Evolutionary conservation across 148 eudicot genomes (phyloP).

Genomic region (Beta vulgaris): DNA sequence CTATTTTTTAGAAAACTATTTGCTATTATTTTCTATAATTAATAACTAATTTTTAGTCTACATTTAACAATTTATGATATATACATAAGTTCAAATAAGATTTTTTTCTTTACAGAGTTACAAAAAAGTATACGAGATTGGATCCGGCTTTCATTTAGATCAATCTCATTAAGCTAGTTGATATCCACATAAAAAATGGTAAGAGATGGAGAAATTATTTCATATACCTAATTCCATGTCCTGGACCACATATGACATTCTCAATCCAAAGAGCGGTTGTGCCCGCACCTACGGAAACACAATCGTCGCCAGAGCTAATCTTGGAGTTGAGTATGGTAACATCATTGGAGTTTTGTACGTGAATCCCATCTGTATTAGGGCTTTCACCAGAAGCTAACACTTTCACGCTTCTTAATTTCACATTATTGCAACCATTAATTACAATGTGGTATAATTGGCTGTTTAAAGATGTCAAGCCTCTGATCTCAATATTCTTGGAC

Average conservation of each 20-base stretch:
- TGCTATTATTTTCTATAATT: too few species aligned
- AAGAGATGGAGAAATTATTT: too few species aligned
- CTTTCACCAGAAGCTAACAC: constrained; percentile 36
- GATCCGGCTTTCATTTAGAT: too few species aligned
- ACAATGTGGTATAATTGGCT: constrained; percentile 47
- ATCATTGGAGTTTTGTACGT: constrained; percentile 35
- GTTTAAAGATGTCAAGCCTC: constrained; percentile 35
- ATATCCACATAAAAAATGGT: too few species aligned
- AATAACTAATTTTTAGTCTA: too few species aligned
- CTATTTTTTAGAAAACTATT: too few species aligned
- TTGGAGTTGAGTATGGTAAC: constrained; percentile 39
- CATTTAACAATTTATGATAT: too few species aligned
- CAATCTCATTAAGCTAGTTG: too few species aligned
- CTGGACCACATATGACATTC: constrained; percentile 47
- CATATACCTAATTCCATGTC: constrained; percentile 67
- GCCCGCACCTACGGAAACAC: constrained; percentile 49
- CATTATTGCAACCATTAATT: constrained; percentile 39
- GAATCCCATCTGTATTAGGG: constrained; percentile 58
- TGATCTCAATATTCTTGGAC: constrained; percentile 37
- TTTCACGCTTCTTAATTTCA: constrained; percentile 24
- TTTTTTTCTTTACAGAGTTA: too few species aligned
- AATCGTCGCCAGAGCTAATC: constrained; percentile 50
- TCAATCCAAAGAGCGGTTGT: constrained; percentile 40
- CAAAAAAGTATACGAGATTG: too few species aligned
- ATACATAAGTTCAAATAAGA: too few species aligned